These are phyloP conservation scores for Russula ochroleuca DNA, from an alignment of 768 basidiomycete genomes.

Conservation along the genomic window DNA sequence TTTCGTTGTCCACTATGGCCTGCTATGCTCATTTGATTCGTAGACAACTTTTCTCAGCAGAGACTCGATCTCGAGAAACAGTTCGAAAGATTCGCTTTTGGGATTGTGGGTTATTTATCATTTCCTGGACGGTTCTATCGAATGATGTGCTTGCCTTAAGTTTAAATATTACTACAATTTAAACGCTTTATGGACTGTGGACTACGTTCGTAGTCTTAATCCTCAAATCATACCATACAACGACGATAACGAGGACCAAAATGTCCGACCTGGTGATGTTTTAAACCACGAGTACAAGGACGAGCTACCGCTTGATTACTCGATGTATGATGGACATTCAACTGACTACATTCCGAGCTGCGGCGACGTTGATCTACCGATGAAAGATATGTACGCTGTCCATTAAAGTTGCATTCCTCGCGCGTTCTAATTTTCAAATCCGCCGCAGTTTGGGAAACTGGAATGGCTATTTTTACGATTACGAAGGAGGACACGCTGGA, in stretches of 20 bases:
- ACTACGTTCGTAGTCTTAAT: not conserved
- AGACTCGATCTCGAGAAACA: slow-evolving; percentile 25
- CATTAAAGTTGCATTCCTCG: not conserved
- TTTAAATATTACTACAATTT: slow-evolving; percentile 5
- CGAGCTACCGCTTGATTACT: slow-evolving; percentile 8
- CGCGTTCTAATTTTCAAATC: not conserved
- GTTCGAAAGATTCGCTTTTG: slow-evolving; percentile 29
- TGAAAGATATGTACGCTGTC: slow-evolving; percentile 14
- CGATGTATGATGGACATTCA: slow-evolving; percentile 22
- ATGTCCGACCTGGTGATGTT: slow-evolving; percentile 7
- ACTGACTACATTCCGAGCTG: slow-evolving; percentile 7
- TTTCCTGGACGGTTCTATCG: not conserved
- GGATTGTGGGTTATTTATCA: slow-evolving; percentile 21
- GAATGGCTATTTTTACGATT: slow-evolving; percentile 19
- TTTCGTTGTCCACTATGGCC: not conserved
- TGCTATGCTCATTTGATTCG: not conserved
- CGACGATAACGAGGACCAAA: slow-evolving; percentile 14
- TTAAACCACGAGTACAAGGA: slow-evolving; percentile 6
- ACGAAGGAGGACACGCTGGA: not conserved
- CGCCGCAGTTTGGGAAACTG: slow-evolving; percentile 18
- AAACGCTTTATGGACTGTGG: slow-evolving; percentile 2
- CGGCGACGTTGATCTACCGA: slow-evolving; percentile 3
- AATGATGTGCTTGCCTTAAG: not conserved
- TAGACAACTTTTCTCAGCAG: slow-evolving; percentile 29
- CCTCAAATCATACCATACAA: slow-evolving; percentile 1